Percentiles rank a stretch among this genome's conserved stretches.
Evolutionary conservation across 352 stramenopile genomes (phyloP).

Genomic region (Globisporangium canariense): DNA sequence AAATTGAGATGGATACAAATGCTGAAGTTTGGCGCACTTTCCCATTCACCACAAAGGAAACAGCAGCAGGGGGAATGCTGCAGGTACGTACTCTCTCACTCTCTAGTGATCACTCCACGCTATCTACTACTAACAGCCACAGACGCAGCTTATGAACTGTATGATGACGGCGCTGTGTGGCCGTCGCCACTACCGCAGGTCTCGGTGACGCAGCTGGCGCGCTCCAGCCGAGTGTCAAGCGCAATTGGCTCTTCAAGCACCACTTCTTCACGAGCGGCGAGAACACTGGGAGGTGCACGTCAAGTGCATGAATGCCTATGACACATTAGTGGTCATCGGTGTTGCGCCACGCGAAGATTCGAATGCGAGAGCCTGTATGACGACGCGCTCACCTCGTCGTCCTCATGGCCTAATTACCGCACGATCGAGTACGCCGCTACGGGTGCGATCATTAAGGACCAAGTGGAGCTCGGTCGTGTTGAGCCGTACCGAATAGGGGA

Average conservation of each 20-base stretch:
- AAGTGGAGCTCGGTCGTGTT: neutral
- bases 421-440: slow-evolving; percentile 2
- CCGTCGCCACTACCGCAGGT: neutral
- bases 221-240: neutral
- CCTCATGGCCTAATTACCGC: neutral
- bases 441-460: neutral
- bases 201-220: neutral
- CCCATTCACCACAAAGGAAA: neutral
- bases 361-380: neutral
- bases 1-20: no score
- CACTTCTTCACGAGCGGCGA: slow-evolving; percentile 8
- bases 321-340: neutral
- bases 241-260: slow-evolving; percentile 6
- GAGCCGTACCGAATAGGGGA: slow-evolving; percentile 1
- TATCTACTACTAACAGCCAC: neutral
- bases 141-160: neutral
- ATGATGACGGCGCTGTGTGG: neutral
- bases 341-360: neutral
- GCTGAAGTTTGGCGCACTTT: no score
- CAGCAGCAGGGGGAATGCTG: neutral
- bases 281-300: slow-evolving; percentile 3
- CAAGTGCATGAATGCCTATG: neutral
- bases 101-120: neutral
- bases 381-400: neutral
- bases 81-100: neutral